phyloP scores from a whole-genome alignment of 331 rosid genomes.

The Malus hybrid region DNA sequence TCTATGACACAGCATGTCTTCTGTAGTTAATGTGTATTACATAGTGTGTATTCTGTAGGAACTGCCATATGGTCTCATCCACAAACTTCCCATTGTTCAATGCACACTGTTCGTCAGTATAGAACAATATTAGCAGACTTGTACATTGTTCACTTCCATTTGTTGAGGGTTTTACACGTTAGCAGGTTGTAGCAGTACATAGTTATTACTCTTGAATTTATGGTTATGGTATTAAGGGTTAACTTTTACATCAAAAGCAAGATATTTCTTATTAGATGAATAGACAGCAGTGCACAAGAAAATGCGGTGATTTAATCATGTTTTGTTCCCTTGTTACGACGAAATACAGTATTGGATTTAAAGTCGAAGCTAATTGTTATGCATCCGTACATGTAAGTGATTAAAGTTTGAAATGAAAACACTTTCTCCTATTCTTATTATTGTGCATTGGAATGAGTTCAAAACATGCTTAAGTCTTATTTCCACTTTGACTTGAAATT shows the following conservation, averaged over 20 bases:
- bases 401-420: background rate
- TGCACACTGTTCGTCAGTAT: background rate
- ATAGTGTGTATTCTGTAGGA: background rate
- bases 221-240: background rate
- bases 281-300: background rate
- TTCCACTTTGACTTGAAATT: constrained; percentile 9
- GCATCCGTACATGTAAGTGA: background rate
- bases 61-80: background rate
- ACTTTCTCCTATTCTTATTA: background rate
- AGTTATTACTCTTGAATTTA: background rate
- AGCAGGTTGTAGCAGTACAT: background rate
- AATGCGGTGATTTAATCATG: background rate
- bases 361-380: background rate
- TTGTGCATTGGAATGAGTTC: too few relatives aligned
- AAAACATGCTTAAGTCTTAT: background rate
- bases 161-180: background rate
- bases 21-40: background rate
- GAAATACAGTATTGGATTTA: background rate
- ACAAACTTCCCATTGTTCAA: background rate
- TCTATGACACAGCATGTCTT: background rate
- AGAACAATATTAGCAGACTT: background rate
- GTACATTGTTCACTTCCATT: background rate
- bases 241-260: background rate
- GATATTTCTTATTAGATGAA: background rate
- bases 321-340: background rate